phyloP scores from a whole-genome alignment of 1,284 basidiomycete genomes.

The Kalmanozyma brasiliensis region DNA sequence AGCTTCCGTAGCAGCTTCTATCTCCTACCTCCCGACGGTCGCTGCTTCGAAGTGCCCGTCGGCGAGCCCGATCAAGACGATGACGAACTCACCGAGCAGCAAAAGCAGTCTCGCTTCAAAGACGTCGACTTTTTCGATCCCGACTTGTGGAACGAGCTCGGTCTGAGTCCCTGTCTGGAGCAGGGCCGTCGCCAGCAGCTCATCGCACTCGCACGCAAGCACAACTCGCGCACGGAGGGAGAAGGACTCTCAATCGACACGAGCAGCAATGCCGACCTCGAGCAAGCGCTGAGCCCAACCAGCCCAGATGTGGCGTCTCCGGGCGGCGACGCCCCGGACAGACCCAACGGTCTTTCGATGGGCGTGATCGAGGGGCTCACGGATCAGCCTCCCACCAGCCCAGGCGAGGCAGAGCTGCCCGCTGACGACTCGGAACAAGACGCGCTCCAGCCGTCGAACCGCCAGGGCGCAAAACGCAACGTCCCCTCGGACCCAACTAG shows the following conservation, averaged over 20 bases:
- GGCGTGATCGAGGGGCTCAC: constrained; percentile 36
- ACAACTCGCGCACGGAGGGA: background rate
- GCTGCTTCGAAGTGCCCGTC: constrained; percentile 49
- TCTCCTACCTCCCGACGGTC: constrained; percentile 56
- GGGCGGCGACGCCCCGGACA: constrained; percentile 3
- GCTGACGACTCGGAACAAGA: constrained; percentile 15
- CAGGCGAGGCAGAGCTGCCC: constrained; percentile 1
- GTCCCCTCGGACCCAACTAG: background rate
- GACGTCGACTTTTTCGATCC: constrained; percentile 54
- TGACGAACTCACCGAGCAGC: constrained; percentile 29
- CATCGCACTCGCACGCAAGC: constrained; percentile 11
- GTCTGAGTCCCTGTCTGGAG: constrained; percentile 48
- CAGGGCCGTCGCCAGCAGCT: constrained; percentile 22
- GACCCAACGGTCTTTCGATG: constrained; percentile 35
- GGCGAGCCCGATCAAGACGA: constrained; percentile 29
- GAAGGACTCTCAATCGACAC: background rate
- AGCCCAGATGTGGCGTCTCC: constrained; percentile 16
- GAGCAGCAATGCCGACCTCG: background rate
- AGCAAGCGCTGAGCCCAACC: background rate
- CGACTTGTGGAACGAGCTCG: constrained; percentile 45
- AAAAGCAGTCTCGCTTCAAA: constrained; percentile 24
- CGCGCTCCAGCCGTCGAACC: constrained; percentile 31
- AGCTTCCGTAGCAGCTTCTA: constrained; percentile 66
- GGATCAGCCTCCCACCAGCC: constrained; percentile 3
- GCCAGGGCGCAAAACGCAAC: constrained; percentile 25